Evolutionary conservation across 2,329 filamentous ascomycete species (phyloP), one percentile per base, ranked within the genome.

Genomic region (Hymenoscyphus albidus): DNA sequence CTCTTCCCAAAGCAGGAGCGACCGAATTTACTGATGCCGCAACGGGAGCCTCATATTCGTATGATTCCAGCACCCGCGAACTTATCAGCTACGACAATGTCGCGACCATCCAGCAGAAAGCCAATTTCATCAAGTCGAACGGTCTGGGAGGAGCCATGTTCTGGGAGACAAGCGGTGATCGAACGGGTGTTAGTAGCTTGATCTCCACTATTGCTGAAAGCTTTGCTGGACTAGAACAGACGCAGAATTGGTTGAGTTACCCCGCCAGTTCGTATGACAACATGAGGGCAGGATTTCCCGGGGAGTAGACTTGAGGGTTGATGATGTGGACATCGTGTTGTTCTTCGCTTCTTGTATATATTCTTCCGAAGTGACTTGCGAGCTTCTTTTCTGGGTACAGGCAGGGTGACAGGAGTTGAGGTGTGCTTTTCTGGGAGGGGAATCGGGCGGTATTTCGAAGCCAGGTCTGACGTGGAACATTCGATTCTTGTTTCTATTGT

Each of bases 121-220:
- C 86, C 5, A 72, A 78, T 2, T 94, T 89, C 74, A 84, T 93
- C 70, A 81, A 83, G 76, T 72, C 77, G 59, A 80, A 82, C 63
- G 82, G 85, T 0, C 80, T 95, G 0, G 91, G 88, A 3, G 92
- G 91, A 31, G 87, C 84, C 38, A 94, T 95, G 90, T 96, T 91
- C 84, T 96, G 91, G 91, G 91, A 95, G 75, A 87, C 85, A 16
- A 91, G 87, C 66, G 86, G 82, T 7, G 92, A 96, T 75, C 83
- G 83, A 71, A 80, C 72, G 3, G 85, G 82, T 18, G 77, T 76
- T 12, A 81, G 82, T 2, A 90, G 87, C 69, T 78, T 95, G 70
- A 88, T 90, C 64, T 73, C 75, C 42, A 82, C 82, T 4, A 74
- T 76, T 60, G 79, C 78, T 48, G 74, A 74, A 5, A 75, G 71